phyloP scores from a whole-genome alignment of 2,329 filamentous ascomycete species.

The Juglanconis juglandina region DNA sequence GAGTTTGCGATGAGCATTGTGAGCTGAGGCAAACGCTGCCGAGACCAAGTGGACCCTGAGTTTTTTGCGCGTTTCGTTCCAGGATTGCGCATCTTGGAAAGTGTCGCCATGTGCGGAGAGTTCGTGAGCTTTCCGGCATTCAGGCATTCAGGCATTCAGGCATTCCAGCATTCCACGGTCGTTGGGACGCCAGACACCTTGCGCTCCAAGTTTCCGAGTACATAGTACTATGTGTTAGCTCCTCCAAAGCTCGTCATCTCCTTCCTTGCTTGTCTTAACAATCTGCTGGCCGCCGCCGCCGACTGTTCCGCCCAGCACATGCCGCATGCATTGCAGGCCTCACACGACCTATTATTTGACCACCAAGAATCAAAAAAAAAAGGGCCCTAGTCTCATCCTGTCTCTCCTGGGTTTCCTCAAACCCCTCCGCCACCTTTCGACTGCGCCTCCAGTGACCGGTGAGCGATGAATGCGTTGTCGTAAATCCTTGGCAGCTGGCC shows the following conservation, averaged over 20 bases:
- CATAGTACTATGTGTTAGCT: background rate
- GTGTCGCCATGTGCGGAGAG: background rate
- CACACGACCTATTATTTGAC: background rate
- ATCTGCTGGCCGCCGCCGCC: background rate
- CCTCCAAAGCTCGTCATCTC: background rate
- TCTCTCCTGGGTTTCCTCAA: background rate
- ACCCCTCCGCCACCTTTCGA: background rate
- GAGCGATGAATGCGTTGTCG: background rate
- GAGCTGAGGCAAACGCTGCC: background rate
- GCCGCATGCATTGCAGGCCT: background rate
- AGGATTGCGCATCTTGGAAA: background rate
- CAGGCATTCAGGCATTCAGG: no score
- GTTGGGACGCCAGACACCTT: no score
- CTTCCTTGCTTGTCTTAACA: background rate
- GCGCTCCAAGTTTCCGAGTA: background rate
- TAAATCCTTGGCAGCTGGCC: background rate
- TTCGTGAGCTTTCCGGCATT: background rate
- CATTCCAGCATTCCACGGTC: no score
- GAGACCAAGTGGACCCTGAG: background rate
- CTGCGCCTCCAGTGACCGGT: background rate
- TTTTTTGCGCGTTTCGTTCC: background rate
- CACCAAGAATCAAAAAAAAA: background rate
- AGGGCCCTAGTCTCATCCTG: background rate
- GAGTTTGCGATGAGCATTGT: background rate
- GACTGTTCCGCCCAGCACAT: background rate